These are phyloP conservation scores for Cladorrhinum samala DNA, from an alignment of 495 filamentous ascomycete genomes.

Conservation along the genomic window DNA sequence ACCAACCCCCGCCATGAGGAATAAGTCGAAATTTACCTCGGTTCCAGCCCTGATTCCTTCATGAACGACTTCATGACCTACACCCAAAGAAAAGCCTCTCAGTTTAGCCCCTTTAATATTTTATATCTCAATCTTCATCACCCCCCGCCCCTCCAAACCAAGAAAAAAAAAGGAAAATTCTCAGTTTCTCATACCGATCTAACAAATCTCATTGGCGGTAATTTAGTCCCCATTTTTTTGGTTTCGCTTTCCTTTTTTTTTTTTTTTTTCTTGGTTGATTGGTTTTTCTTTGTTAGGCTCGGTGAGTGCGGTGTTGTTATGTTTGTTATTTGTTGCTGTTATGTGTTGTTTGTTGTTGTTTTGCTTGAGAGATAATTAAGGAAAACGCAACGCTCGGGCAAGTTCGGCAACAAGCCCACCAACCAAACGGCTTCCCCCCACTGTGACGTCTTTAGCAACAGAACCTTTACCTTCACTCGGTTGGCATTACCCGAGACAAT, in stretches of 20 bases:
- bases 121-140: too few relatives aligned
- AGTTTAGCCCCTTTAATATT: too few relatives aligned
- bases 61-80: conserved; percentile 80
- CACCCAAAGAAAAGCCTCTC: too few relatives aligned
- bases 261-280: too few relatives aligned
- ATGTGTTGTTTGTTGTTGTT: neutral
- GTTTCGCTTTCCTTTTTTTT: too few relatives aligned
- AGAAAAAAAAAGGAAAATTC: too few relatives aligned
- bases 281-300: too few relatives aligned
- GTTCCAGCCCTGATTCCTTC: conserved; percentile 77
- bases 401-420: neutral
- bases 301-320: too few relatives aligned
- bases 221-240: conserved; percentile 23
- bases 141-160: too few relatives aligned
- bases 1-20: too few relatives aligned
- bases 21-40: conserved; percentile 61
- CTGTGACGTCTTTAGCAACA: neutral
- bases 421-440: neutral
- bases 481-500: neutral
- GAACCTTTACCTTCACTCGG: neutral
- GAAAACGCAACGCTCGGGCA: neutral
- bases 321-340: neutral
- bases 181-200: conserved; percentile 33
- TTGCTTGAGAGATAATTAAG: too few relatives aligned
- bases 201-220: conserved; percentile 35